A percentile compares a stretch with the other conserved stretches of the same genome.
Conservation (phyloP, 306 rosid species). For the Lithocarpus polystachyus region DNA sequence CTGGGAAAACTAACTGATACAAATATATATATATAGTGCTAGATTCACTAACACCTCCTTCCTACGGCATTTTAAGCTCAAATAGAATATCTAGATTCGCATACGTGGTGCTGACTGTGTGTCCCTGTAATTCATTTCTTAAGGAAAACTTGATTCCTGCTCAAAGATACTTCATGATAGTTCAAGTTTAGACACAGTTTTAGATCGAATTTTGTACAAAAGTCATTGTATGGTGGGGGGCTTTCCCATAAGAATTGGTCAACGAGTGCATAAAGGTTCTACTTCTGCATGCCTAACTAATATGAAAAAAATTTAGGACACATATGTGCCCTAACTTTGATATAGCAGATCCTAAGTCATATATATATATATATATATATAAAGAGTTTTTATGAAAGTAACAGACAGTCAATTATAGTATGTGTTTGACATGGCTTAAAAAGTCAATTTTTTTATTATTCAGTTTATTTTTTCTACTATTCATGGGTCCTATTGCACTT, state of each 20-base stretch:
- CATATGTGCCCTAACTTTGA: too few relatives aligned
- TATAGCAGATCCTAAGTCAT: too few relatives aligned
- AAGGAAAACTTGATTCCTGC: conserved; percentile 40
- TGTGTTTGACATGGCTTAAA: too few relatives aligned
- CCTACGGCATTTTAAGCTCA: conserved; percentile 44
- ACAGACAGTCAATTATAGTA: too few relatives aligned
- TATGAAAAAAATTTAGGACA: too few relatives aligned
- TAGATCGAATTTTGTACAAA: conserved; percentile 22
- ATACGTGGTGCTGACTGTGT: conserved; percentile 58
- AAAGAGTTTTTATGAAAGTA: too few relatives aligned
- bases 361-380: too few relatives aligned
- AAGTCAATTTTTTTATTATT: too few relatives aligned
- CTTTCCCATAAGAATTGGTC: conserved; percentile 46
- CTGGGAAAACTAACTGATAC: too few relatives aligned
- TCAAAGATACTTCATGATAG: conserved; percentile 16
- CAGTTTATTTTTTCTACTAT: too few relatives aligned
- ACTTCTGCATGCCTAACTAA: conserved; percentile 30
- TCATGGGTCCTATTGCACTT: too few relatives aligned
- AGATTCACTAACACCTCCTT: conserved; percentile 20
- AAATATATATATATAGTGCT: too few relatives aligned
- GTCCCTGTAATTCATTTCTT: conserved; percentile 32
- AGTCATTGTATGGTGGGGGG: conserved; percentile 33
- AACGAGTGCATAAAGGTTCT: conserved; percentile 34
- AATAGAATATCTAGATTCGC: conserved; percentile 21
- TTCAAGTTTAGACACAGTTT: conserved; percentile 18